Evolutionary conservation across 495 filamentous ascomycete species (phyloP), one percentile per base, ranked within the genome.

Genomic region (Penicillium chermesinum): DNA sequence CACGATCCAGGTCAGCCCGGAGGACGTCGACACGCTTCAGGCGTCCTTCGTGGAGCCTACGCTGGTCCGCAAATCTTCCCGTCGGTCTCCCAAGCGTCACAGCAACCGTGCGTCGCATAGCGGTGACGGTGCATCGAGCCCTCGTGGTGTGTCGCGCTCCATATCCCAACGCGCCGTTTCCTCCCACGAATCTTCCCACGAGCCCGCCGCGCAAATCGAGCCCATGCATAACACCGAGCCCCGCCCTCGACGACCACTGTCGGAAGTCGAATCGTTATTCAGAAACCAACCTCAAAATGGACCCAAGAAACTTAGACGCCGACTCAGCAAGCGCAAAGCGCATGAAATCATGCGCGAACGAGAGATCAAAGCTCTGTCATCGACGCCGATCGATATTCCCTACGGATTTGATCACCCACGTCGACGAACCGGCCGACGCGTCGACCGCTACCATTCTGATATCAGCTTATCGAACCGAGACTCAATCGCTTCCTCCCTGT

Each of bases 301-400:
- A 4, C 66, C 71, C 1, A 67, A 67, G 16, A 70, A 85, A 18
- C 65, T 81, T 32, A 78, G 82, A 22, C 81, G 84, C 39, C 86
- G 80, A 55, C 83, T 87, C 13, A 93, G 85, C 72, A 95, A 90
- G 67, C 78, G 85, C 46, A 84, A 85, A 44, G 80, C 82, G 27
- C 68, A 85, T 32, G 86, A 94, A 46, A 79, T 81, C 59, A 74
- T 80, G 44, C 77, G 90, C 14, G 89, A 94, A 62, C 86, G 86
- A 44, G 88, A 96, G 67, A 88, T 96, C 54, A 83, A 82, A 49
- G 77, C 86, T n/a, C 85, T 96, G 83, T 85, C 72, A 47, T 77
- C 84, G 35, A 66, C 64, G 16, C 81, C 81, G 21, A 78, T 88
- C 35, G 75, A 80, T 13, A 75, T 82, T 38, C 83, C 85, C 14